phyloP scores from a whole-genome alignment of 768 basidiomycete genomes.

The Termitomyces sp. region DNA sequence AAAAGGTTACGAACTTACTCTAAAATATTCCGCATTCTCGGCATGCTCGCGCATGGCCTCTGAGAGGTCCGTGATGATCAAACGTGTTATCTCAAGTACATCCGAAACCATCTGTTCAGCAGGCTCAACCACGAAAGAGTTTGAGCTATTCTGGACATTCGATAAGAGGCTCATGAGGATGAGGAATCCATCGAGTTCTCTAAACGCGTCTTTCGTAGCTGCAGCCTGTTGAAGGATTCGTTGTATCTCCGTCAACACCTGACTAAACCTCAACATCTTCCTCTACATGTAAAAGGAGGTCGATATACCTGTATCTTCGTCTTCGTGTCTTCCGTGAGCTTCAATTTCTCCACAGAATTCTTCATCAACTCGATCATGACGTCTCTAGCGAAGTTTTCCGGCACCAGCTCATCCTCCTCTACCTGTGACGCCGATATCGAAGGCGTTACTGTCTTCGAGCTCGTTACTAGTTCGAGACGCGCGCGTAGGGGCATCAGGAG shows the following conservation, averaged over 20 bases:
- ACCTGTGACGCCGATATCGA: conserved; percentile 9
- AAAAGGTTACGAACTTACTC: conserved; percentile 35
- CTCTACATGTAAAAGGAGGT: background rate
- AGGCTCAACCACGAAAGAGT: conserved; percentile 26
- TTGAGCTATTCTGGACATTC: conserved; percentile 35
- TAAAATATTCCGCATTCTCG: conserved; percentile 58
- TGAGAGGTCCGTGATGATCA: conserved; percentile 59
- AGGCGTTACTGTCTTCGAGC: conserved; percentile 16
- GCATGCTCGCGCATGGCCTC: conserved; percentile 55
- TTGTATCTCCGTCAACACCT: conserved; percentile 66
- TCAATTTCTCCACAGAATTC: conserved; percentile 63
- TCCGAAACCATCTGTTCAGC: conserved; percentile 31
- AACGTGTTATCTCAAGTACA: conserved; percentile 46
- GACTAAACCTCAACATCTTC: background rate
- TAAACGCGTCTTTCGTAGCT: conserved; percentile 67
- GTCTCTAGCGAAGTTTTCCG: conserved; percentile 71
- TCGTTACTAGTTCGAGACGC: conserved; percentile 43
- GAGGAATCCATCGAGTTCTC: conserved; percentile 79
- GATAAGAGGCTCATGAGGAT: conserved; percentile 70
- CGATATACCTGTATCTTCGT: conserved; percentile 48
- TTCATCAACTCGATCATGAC: conserved; percentile 69
- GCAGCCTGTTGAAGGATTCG: conserved; percentile 61
- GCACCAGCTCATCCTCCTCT: conserved; percentile 40
- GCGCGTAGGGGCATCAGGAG: conserved; percentile 55
- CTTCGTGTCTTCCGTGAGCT: conserved; percentile 41